Evolutionary conservation across 2,329 filamentous ascomycete species (phyloP).

Genomic region (Teratosphaeriaceae sp.): DNA sequence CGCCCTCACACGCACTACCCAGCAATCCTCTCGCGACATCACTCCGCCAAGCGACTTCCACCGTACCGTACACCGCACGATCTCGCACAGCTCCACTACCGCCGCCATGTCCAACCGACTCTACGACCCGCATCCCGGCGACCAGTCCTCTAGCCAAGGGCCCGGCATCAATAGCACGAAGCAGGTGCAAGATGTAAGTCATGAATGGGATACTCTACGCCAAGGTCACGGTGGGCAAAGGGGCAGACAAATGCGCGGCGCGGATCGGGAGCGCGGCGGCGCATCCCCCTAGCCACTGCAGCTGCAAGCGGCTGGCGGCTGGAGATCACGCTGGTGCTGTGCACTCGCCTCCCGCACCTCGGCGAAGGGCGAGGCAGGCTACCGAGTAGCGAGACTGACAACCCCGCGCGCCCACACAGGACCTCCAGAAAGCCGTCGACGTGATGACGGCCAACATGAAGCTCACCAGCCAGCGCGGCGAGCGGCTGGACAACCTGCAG

Average conservation of each 20-base stretch:
- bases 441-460: conserved; percentile 98
- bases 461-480: conserved; percentile 90
- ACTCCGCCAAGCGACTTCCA: too few relatives aligned
- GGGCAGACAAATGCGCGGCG: too few relatives aligned
- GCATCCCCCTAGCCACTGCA: too few relatives aligned
- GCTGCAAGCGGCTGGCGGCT: too few relatives aligned
- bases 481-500: conserved; percentile 78
- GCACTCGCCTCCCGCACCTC: background rate
- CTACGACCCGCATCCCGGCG: conserved; percentile 7
- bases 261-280: too few relatives aligned
- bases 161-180: background rate
- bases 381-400: background rate
- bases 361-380: background rate
- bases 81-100: too few relatives aligned
- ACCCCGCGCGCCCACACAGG: conserved; percentile 47
- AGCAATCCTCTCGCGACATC: too few relatives aligned
- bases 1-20: too few relatives aligned
- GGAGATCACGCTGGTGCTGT: too few relatives aligned
- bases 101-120: conserved; percentile 7
- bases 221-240: too few relatives aligned
- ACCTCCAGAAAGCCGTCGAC: conserved; percentile 94
- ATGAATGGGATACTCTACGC: background rate
- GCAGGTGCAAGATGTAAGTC: background rate
- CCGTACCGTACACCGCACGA: too few relatives aligned
- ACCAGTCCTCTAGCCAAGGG: background rate